phyloP scores from a whole-genome alignment of 257 asterid genomes.

The Scutellaria barbata region DNA sequence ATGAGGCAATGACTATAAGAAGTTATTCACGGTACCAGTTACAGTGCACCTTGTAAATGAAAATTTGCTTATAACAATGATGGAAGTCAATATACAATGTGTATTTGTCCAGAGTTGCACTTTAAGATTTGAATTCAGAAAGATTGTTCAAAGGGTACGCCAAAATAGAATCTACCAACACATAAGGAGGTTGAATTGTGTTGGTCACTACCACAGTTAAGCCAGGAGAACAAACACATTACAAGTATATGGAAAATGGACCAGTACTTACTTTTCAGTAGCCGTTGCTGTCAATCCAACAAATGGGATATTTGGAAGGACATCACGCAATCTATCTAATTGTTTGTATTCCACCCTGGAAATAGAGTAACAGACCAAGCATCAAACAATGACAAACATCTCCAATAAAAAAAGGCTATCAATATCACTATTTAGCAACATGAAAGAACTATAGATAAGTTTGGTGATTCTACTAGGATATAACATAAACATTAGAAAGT shows the following conservation, averaged over 20 bases:
- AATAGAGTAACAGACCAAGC: conserved; percentile 28
- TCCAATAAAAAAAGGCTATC: conserved; percentile 9
- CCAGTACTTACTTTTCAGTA: conserved; percentile 80
- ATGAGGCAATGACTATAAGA: background rate
- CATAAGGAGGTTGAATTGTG: conserved; percentile 16
- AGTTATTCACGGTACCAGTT: background rate
- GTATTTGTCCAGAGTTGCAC: conserved; percentile 11
- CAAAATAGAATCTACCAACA: conserved; percentile 10
- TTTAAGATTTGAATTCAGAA: conserved; percentile 19
- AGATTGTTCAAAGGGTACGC: background rate
- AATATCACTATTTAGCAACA: conserved; percentile 6
- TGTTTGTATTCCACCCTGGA: conserved; percentile 86
- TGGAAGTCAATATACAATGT: conserved; percentile 5
- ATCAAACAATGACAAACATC: conserved; percentile 30
- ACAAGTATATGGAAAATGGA: conserved; percentile 18
- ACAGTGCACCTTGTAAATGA: background rate
- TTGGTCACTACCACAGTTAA: background rate
- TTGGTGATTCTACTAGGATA: background rate
- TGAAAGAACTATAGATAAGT: conserved; percentile 11
- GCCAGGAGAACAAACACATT: conserved; percentile 7
- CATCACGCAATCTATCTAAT: conserved; percentile 74
- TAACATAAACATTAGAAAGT: no score
- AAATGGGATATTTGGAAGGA: conserved; percentile 73
- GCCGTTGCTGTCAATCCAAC: conserved; percentile 97
- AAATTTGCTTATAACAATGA: conserved; percentile 9